Conservation (phyloP, 2,329 filamentous ascomycete genomes). For the Microcyclospora pomicola region DNA sequence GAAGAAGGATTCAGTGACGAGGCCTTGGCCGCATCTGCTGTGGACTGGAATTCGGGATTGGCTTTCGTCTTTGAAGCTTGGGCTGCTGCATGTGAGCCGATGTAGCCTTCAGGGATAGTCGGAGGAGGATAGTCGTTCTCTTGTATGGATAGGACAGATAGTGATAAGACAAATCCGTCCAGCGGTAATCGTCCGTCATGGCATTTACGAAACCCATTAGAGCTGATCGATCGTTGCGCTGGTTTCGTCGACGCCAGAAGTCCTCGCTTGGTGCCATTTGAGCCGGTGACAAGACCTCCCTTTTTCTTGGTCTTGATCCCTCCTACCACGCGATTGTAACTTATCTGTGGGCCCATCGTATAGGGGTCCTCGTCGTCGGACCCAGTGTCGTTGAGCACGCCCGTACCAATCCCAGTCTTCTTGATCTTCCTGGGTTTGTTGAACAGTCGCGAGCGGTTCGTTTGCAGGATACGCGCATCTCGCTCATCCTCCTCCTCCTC, state of each 20-base stretch:
- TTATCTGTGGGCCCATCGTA: conserved; percentile 79
- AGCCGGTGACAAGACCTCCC: conserved; percentile 17
- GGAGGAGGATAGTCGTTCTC: conserved; percentile 44
- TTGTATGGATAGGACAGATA: conserved; percentile 28
- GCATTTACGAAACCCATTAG: conserved; percentile 50
- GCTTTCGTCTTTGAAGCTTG: conserved; percentile 4
- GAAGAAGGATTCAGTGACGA: conserved; percentile 63
- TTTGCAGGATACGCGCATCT: conserved; percentile 18
- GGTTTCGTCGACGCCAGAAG: conserved; percentile 56
- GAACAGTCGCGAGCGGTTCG: conserved; percentile 18
- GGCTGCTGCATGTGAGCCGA: conserved; percentile 33
- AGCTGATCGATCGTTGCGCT: conserved; percentile 19
- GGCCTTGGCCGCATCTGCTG: conserved; percentile 62
- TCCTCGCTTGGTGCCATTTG: conserved; percentile 8
- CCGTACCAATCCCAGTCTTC: conserved; percentile 71
- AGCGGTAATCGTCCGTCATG: conserved; percentile 71
- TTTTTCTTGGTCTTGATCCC: conserved; percentile 70
- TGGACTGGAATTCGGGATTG: conserved; percentile 42
- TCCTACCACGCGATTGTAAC: conserved; percentile 69
- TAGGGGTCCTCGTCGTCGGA: conserved; percentile 95
- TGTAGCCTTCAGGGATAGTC: conserved; percentile 60
- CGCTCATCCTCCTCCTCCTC: conserved; percentile 18
- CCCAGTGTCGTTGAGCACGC: conserved; percentile 79
- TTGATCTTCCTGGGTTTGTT: conserved; percentile 34
- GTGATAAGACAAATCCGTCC: conserved; percentile 62